These are phyloP conservation scores for Rubus parviflorus DNA, from an alignment of 306 rosid species.

Conservation along the genomic window DNA sequence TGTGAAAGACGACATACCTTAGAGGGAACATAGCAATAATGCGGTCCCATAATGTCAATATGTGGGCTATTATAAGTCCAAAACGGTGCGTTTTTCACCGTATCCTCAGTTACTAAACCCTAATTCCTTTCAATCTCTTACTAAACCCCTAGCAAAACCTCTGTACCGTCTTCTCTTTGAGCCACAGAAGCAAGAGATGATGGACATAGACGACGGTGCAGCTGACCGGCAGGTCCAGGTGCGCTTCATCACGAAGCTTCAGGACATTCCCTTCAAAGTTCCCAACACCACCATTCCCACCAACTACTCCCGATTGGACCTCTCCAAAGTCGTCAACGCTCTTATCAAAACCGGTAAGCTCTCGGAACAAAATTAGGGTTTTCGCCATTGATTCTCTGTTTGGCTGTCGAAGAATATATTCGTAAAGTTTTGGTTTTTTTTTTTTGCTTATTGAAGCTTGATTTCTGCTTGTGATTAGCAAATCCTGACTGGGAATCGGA, in stretches of 20 bases:
- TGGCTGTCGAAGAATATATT: too few relatives aligned
- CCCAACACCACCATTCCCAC: constrained; percentile 58
- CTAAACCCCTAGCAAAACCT: not conserved
- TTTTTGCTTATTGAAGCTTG: not conserved
- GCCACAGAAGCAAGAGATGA: constrained; percentile 11
- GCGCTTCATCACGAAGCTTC: constrained; percentile 73
- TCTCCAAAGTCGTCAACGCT: constrained; percentile 74
- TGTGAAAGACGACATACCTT: too few relatives aligned
- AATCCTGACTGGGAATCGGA: constrained; percentile 58
- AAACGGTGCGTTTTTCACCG: not conserved
- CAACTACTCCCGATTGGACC: constrained; percentile 68
- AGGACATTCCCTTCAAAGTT: constrained; percentile 42
- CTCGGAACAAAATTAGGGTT: not conserved
- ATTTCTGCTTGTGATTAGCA: constrained; percentile 28
- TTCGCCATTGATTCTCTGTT: not conserved
- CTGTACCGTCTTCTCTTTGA: not conserved
- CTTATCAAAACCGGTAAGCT: constrained; percentile 54
- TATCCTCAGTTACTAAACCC: not conserved
- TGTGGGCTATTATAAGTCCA: not conserved
- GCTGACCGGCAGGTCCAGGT: constrained; percentile 63
- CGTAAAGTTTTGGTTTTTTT: not conserved
- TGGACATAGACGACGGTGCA: constrained; percentile 45
- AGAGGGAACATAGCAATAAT: too few relatives aligned
- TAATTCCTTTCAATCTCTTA: not conserved
- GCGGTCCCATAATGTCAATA: too few relatives aligned